These are phyloP conservation scores for Catharanthus roseus DNA, from an alignment of 257 asterid genomes.

Conservation along the genomic window DNA sequence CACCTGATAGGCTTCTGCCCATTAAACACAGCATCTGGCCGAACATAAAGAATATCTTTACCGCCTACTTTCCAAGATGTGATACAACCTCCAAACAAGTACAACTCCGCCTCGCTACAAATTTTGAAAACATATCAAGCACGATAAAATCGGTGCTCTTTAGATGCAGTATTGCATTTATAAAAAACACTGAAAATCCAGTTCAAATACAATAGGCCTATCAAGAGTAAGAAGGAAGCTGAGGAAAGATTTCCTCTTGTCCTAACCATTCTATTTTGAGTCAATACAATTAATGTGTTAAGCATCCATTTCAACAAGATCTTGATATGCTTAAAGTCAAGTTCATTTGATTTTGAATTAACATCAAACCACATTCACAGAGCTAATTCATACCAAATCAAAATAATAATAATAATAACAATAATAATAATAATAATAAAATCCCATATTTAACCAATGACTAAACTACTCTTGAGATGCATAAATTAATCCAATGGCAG, in stretches of 20 bases:
- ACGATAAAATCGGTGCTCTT: neutral
- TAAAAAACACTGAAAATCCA: neutral
- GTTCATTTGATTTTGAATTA: neutral
- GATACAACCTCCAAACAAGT: constrained; percentile 89
- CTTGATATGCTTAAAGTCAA: neutral
- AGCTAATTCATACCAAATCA: neutral
- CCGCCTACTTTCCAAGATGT: constrained; percentile 92
- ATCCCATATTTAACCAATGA: neutral
- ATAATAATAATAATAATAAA: too few relatives aligned
- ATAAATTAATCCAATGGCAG: neutral
- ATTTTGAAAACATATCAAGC: neutral
- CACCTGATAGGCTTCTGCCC: constrained; percentile 99
- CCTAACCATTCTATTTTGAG: neutral
- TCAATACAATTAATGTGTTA: too few relatives aligned
- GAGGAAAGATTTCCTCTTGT: neutral
- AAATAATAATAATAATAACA: too few relatives aligned
- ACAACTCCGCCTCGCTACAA: constrained; percentile 89
- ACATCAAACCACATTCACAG: too few relatives aligned
- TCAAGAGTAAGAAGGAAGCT: neutral
- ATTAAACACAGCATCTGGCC: constrained; percentile 94
- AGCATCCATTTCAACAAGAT: too few relatives aligned
- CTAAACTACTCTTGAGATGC: neutral
- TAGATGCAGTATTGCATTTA: neutral
- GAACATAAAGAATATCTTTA: constrained; percentile 90
- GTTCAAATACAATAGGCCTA: neutral